Evolutionary conservation across 345 rosid species (phyloP), one percentile per base, ranked within the genome.

Genomic region (Carallia pectinifolia): DNA sequence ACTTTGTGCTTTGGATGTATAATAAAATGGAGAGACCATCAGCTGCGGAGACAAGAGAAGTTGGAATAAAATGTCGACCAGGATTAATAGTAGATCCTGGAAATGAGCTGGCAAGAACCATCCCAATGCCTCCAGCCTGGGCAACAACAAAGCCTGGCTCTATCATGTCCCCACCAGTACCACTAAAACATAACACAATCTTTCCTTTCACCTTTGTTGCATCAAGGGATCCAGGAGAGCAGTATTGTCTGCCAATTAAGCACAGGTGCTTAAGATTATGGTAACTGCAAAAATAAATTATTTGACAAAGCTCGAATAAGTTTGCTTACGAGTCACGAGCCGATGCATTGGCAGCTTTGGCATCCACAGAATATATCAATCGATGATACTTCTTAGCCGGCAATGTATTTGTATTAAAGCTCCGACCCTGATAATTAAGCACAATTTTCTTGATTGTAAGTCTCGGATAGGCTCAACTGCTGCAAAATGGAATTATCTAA

Each of bases 21-120:
- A 71, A 44, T 53, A 67, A 67, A 61, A 73, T 61, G 53, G 77
- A 61, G 23, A 60, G 62, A 17, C 71, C 54, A 66, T 73, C 77
- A 6, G 37, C 30, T 34, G 40, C 71, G 2, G 77, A 37, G 61
- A 73, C 71, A 33, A 16, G 31, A 19, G 64, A 40, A 34, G 68
- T 67, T 39, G 72, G 68, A 62, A 74, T 10, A 61, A 61, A 74
- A 34, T 62, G 62, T 2, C 50, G 19, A 7, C 36, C 7, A 23
- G 65, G 73, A 64, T 0, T 4, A 29, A 47, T 5, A 3, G 12
- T 19, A 16, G 18, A 13, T 15, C 0, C 4, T 2, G 29, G 4
- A 1, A 37, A 56, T 12, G 29, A 30, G 40, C 40, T n/a, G 7
- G 69, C 76, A 10, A 76, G 64, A 15, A 76, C 67, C 72, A 71